Evolutionary conservation across 495 filamentous ascomycete genomes (phyloP), one percentile per base, ranked within the genome.

Genomic region (Penicillium longicatenatum): DNA sequence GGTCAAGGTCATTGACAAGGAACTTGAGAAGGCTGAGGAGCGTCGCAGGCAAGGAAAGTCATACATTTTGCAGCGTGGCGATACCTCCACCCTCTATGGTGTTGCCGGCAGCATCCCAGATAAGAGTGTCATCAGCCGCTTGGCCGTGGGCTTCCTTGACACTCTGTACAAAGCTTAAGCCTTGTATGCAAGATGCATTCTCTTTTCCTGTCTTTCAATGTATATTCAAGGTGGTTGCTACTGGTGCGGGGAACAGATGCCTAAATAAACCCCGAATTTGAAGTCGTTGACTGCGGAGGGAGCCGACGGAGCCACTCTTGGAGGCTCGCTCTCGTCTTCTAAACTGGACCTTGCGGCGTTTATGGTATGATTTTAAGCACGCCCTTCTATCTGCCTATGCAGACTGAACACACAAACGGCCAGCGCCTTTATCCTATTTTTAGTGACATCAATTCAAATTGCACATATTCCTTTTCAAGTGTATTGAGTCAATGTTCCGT

Each of bases 31-130:
- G 67, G 89, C 83, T n/a, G 88, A 92, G 71, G 89, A 90, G n/a
- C 88, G 86, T 68, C 83, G 82, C 31, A 82, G 81, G 39, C 86
- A 87, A 73, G 90, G 84, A 5, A 80, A 79, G 52, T 63, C 75
- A 1, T 78, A 76, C 54, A 67, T 75, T 31, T 56, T 75, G 53
- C 70, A 80, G 37, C 78, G 77, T 44, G 81, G 81, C 7, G 92
- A 98, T 69, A 86, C 88, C 10, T 89, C 92, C 12, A 92, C 92
- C 11, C 74, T 99, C 52, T 99, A 99, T 73, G 94, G 94, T 39
- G 92, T 99, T 45, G 94, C 94, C 2, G 94, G 95, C 12, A 93
- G 90, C 64, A 75, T 99, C 65, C 94, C 94, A 26, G 93, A 98
- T 66, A 98, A 97, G 81, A 91, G 88, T 60, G 86, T 99, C 22